These are phyloP conservation scores for Nepenthes mirabilis DNA, from an alignment of 148 eudicot genomes.

Conservation along the genomic window DNA sequence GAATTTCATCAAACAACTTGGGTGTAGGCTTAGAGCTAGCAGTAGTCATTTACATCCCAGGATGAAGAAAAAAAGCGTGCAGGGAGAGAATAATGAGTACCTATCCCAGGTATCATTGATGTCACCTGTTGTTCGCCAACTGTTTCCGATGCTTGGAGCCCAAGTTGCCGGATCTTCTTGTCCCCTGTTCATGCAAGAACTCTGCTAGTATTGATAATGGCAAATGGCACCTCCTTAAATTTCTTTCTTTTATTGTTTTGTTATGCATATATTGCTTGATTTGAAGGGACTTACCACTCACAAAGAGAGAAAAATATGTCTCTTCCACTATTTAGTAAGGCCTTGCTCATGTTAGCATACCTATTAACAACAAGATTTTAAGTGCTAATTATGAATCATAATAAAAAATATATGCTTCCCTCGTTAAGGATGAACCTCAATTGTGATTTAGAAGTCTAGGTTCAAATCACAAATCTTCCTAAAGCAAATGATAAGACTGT, in stretches of 20 bases:
- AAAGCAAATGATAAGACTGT: no score
- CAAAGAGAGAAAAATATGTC: slow-evolving; percentile 59
- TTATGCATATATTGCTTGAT: background rate
- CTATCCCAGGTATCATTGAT: slow-evolving; percentile 61
- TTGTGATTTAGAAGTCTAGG: no score
- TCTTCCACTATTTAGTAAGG: slow-evolving; percentile 57
- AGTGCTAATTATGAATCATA: no score
- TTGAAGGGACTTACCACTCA: slow-evolving; percentile 53
- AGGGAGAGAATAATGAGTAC: slow-evolving; percentile 10
- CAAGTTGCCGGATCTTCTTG: slow-evolving; percentile 69
- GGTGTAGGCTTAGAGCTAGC: no score
- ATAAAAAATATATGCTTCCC: no score
- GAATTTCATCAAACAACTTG: background rate
- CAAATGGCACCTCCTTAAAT: background rate
- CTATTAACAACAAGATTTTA: slow-evolving; percentile 10
- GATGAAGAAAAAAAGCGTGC: no score
- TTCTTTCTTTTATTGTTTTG: background rate
- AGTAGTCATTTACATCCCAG: no score
- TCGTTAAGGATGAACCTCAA: no score
- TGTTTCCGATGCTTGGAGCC: slow-evolving; percentile 53
- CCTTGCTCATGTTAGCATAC: slow-evolving; percentile 67
- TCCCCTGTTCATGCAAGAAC: slow-evolving; percentile 38
- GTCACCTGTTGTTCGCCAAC: slow-evolving; percentile 93
- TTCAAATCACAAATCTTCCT: no score
- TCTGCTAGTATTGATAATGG: background rate